Percentiles rank a stretch among this genome's conserved stretches.
Evolutionary conservation across 176 grass and related monocot genomes (phyloP).

Genomic region (Aechmea fasciata): DNA sequence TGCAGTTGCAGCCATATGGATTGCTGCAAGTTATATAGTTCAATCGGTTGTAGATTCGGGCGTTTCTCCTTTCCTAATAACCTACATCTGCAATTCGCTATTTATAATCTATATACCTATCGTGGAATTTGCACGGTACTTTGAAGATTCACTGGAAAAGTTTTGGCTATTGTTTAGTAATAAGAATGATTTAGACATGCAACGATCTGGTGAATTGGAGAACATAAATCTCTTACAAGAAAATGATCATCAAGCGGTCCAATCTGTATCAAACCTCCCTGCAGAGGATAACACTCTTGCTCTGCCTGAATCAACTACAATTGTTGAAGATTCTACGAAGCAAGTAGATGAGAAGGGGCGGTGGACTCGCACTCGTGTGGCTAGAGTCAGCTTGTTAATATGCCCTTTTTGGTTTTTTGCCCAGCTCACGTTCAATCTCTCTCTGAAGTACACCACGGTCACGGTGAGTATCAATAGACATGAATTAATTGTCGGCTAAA

Average conservation of each 20-base stretch:
- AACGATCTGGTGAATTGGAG: slow-evolving; percentile 48
- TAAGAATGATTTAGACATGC: slow-evolving; percentile 24
- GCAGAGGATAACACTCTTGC: background rate
- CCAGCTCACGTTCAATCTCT: slow-evolving; percentile 90
- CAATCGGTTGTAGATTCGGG: slow-evolving; percentile 91
- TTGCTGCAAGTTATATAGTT: slow-evolving; percentile 94
- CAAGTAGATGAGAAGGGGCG: slow-evolving; percentile 79
- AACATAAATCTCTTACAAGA: slow-evolving; percentile 80
- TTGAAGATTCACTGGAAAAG: slow-evolving; percentile 58
- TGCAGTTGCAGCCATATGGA: slow-evolving; percentile 82
- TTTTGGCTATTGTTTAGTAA: slow-evolving; percentile 45
- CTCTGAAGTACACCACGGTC: slow-evolving; percentile 94
- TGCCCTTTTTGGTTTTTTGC: slow-evolving; percentile 97
- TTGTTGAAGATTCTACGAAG: slow-evolving; percentile 21
- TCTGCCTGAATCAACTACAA: slow-evolving; percentile 4
- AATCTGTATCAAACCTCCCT: background rate
- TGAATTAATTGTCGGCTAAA: background rate
- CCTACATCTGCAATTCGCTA: slow-evolving; percentile 93
- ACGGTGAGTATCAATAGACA: slow-evolving; percentile 42
- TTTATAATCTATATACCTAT: slow-evolving; percentile 91
- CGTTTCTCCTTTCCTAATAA: slow-evolving; percentile 92
- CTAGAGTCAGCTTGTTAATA: slow-evolving; percentile 75
- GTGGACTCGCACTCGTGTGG: slow-evolving; percentile 74
- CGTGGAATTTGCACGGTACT: slow-evolving; percentile 70
- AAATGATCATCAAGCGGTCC: slow-evolving; percentile 18